Evolutionary conservation across 2,329 filamentous ascomycete species (phyloP).

Genomic region (Dothistroma septosporum): DNA sequence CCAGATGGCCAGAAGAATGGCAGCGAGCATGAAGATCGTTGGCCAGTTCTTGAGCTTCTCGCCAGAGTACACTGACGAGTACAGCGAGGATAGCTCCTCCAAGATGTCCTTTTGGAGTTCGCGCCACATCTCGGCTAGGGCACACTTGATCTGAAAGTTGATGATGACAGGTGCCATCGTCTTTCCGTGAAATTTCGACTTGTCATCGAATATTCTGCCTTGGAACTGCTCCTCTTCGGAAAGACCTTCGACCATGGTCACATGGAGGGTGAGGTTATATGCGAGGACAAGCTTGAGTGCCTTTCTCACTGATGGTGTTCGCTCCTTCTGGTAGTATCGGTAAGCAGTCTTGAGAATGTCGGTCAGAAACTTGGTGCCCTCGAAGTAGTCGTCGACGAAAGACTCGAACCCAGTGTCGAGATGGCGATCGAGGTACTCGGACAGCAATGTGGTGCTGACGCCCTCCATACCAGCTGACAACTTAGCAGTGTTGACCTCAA

Average conservation of each 20-base stretch:
- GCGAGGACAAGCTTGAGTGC: constrained; percentile 90
- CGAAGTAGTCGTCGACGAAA: constrained; percentile 94
- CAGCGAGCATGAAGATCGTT: constrained; percentile 95
- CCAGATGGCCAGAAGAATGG: constrained; percentile 90
- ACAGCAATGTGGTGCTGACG: constrained; percentile 72
- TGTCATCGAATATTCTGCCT: constrained; percentile 79
- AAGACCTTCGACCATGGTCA: constrained; percentile 89
- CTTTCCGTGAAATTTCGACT: constrained; percentile 84
- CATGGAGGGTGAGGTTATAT: constrained; percentile 91
- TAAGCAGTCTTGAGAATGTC: constrained; percentile 95
- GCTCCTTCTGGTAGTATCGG: constrained; percentile 85
- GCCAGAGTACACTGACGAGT: constrained; percentile 96
- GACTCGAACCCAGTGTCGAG: constrained; percentile 88
- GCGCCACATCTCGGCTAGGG: constrained; percentile 96
- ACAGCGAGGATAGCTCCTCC: constrained; percentile 85
- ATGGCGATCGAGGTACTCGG: constrained; percentile 91
- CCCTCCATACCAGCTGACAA: constrained; percentile 87
- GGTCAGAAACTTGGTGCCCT: constrained; percentile 89
- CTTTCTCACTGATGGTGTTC: constrained; percentile 86
- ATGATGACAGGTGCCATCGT: constrained; percentile 96
- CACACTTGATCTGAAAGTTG: constrained; percentile 99
- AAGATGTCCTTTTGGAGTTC: constrained; percentile 94
- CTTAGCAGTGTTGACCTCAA: constrained; percentile 81
- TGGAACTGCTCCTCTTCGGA: constrained; percentile 72
- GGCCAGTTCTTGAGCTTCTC: constrained; percentile 99